Conservation (phyloP, 352 stramenopile species). For the Phytophthora hybrid region DNA sequence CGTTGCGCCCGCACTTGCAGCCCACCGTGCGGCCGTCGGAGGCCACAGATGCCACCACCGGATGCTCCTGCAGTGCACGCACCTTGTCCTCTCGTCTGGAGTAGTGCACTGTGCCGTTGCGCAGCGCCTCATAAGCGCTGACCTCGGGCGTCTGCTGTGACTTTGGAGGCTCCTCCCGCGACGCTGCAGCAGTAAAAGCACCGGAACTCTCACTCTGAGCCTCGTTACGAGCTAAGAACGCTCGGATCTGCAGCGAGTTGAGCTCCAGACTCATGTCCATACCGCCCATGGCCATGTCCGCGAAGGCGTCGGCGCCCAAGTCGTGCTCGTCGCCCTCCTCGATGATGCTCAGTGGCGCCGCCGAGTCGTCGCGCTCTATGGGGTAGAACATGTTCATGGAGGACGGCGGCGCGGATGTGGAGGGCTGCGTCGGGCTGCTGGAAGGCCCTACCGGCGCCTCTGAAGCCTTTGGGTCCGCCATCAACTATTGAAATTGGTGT, state of each 20-base stretch:
- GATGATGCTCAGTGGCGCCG: conserved; percentile 6
- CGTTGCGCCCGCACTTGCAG: conserved; percentile 77
- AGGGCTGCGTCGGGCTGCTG: neutral
- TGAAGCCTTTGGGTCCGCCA: neutral
- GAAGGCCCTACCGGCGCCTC: no score
- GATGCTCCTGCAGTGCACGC: conserved; percentile 60
- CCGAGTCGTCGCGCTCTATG: conserved; percentile 37
- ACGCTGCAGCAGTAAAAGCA: neutral
- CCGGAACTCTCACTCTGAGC: conserved; percentile 10
- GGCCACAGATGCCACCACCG: conserved; percentile 55
- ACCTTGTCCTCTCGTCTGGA: conserved; percentile 74
- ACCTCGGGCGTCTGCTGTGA: neutral
- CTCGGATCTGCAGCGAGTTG: conserved; percentile 60
- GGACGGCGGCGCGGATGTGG: neutral
- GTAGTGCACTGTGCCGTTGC: conserved; percentile 47
- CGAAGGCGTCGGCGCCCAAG: conserved; percentile 65
- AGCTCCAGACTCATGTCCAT: conserved; percentile 76
- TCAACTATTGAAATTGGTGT: neutral
- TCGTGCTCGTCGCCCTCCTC: conserved; percentile 62
- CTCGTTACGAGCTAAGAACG: conserved; percentile 54
- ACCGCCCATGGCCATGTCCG: conserved; percentile 57
- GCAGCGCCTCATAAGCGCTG: conserved; percentile 46
- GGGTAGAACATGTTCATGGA: conserved; percentile 27
- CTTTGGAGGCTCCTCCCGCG: neutral
- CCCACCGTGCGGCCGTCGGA: conserved; percentile 61